phyloP scores from a whole-genome alignment of 1,284 basidiomycete genomes.

The Microbotryum intermedium region DNA sequence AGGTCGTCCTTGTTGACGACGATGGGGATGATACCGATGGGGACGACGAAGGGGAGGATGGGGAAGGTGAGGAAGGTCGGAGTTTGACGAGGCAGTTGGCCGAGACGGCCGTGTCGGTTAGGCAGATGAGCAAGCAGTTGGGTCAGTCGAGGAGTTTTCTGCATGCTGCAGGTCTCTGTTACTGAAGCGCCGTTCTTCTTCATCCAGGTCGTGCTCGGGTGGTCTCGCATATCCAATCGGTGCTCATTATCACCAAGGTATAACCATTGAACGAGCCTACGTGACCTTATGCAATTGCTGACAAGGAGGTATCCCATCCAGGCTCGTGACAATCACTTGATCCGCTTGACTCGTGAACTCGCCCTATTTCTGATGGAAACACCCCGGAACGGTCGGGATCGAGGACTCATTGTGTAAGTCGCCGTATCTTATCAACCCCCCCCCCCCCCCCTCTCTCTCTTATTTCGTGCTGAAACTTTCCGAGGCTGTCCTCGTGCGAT shows the following conservation, averaged over 20 bases:
- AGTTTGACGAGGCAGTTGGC: conserved; percentile 80
- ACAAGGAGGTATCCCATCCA: too few species aligned
- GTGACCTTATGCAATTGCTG: too few species aligned
- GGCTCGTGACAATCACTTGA: conserved; percentile 90
- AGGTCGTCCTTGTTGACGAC: background rate
- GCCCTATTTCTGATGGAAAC: conserved; percentile 90
- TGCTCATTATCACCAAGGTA: conserved; percentile 88
- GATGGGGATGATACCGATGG: conserved; percentile 14
- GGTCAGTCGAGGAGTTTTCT: conserved; percentile 52
- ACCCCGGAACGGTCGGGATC: conserved; percentile 48
- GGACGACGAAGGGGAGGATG: conserved; percentile 53
- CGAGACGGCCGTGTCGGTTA: conserved; percentile 90
- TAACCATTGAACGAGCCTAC: too few species aligned
- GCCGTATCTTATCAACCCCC: background rate
- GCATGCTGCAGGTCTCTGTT: background rate
- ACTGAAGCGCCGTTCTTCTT: conserved; percentile 16
- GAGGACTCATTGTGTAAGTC: conserved; percentile 67
- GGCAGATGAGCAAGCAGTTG: conserved; percentile 98
- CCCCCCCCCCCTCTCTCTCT: background rate
- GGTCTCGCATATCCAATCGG: conserved; percentile 78
- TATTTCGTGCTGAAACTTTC: background rate
- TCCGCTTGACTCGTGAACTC: conserved; percentile 86
- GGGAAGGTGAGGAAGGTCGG: conserved; percentile 48
- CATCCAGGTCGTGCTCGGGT: conserved; percentile 77
- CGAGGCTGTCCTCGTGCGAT: background rate